Evolutionary conservation across 2,329 filamentous ascomycete genomes (phyloP).

Genomic region (Lachnellula hyalina): DNA sequence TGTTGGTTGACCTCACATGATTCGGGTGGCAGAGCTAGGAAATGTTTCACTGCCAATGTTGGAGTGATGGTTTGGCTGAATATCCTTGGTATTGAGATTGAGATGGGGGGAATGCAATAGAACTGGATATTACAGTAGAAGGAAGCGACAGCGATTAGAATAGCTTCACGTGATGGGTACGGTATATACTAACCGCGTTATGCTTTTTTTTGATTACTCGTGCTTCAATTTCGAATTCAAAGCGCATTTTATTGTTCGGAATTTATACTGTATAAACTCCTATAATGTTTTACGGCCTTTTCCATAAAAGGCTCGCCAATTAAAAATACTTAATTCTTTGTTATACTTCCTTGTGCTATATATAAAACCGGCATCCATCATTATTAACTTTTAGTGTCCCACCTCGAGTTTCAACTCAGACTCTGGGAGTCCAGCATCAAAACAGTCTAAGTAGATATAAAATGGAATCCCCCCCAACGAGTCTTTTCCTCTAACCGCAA

Average conservation of each 20-base stretch:
- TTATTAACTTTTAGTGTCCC: too few relatives aligned
- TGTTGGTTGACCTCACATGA: constrained; percentile 18
- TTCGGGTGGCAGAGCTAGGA: constrained; percentile 6
- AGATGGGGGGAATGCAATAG: background rate
- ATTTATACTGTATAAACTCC: too few relatives aligned
- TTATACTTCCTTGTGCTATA: too few relatives aligned
- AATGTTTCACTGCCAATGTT: background rate
- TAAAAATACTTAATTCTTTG: too few relatives aligned
- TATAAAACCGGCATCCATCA: too few relatives aligned
- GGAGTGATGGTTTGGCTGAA: background rate
- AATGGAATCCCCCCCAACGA: constrained; percentile 1
- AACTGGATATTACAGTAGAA: background rate
- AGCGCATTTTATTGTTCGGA: background rate
- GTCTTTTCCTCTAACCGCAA: constrained; percentile 1
- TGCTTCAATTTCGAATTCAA: background rate
- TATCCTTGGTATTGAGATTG: background rate
- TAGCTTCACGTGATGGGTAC: background rate
- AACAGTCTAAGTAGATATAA: background rate
- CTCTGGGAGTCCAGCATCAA: background rate
- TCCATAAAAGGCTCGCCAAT: too few relatives aligned
- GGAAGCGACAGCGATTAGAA: background rate
- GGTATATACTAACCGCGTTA: too few relatives aligned
- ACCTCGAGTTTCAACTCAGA: background rate
- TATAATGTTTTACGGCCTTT: too few relatives aligned
- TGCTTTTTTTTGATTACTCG: background rate